A percentile compares a stretch with the other conserved stretches of the same genome.
Conservation (phyloP, 148 eudicot genomes). For the Fallopia convolvulus region DNA sequence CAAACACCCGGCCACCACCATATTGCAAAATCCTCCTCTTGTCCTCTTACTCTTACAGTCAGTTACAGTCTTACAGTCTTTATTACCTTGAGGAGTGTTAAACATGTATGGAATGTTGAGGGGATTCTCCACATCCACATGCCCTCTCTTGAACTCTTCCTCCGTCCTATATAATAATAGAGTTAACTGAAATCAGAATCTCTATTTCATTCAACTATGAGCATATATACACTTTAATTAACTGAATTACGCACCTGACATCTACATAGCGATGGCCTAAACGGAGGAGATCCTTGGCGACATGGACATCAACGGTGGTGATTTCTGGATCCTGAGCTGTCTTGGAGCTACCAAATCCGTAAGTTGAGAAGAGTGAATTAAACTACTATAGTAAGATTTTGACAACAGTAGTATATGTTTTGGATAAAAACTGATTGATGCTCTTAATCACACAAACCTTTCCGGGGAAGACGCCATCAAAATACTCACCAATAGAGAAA, state of each 20-base stretch:
- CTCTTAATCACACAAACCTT: not conserved
- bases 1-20: not conserved
- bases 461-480: not conserved
- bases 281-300: constrained; percentile 35
- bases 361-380: not conserved
- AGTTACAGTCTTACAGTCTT: too few relatives aligned
- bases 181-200: not conserved
- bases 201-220: too few relatives aligned
- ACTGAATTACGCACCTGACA: constrained; percentile 35
- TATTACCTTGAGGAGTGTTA: constrained; percentile 37
- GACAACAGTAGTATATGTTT: not conserved
- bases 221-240: not conserved
- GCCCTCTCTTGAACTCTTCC: constrained; percentile 50
- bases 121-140: constrained; percentile 30
- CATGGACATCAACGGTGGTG: constrained; percentile 45
- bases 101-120: constrained; percentile 62
- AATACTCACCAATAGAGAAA: too few relatives aligned
- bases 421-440: not conserved
- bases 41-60: too few relatives aligned
- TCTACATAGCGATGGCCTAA: constrained; percentile 62
- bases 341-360: not conserved
- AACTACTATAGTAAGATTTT: not conserved
- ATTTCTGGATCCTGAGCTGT: constrained; percentile 13
- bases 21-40: not conserved
- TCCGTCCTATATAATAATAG: constrained; percentile 30